Evolutionary conservation across 495 filamentous ascomycete species (phyloP).

Genomic region (Melanomma pulvis-pyrius): DNA sequence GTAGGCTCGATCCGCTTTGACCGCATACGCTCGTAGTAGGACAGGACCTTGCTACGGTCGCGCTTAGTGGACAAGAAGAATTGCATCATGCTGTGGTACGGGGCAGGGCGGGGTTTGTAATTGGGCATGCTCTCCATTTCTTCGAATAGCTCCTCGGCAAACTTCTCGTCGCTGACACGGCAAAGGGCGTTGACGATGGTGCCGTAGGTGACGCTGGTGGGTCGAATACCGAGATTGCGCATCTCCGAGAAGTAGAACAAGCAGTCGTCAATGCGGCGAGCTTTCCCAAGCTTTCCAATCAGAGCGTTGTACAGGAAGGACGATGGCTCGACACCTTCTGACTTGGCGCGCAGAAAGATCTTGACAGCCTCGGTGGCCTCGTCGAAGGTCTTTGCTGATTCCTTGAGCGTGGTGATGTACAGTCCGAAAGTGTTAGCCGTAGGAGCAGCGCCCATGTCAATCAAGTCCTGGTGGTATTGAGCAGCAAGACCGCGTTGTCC

Average conservation of each 20-base stretch:
- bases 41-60: slow-evolving; percentile 89
- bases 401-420: slow-evolving; percentile 97
- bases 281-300: slow-evolving; percentile 97
- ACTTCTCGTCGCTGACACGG: slow-evolving; percentile 95
- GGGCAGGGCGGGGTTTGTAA: slow-evolving; percentile 95
- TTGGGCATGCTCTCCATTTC: slow-evolving; percentile 99
- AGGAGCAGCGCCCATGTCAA: slow-evolving; percentile 82
- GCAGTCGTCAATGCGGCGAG: slow-evolving; percentile 95
- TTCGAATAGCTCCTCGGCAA: slow-evolving; percentile 96
- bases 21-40: slow-evolving; percentile 94
- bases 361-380: slow-evolving; percentile 95
- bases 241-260: slow-evolving; percentile 98
- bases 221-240: slow-evolving; percentile 87
- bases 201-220: slow-evolving; percentile 96
- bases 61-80: slow-evolving; percentile 98
- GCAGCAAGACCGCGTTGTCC: slow-evolving; percentile 78
- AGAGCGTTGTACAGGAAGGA: slow-evolving; percentile 98
- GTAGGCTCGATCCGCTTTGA: slow-evolving; percentile 85
- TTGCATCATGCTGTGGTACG: slow-evolving; percentile 99
- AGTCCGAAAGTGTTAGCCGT: slow-evolving; percentile 97
- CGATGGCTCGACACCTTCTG: slow-evolving; percentile 92
- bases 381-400: slow-evolving; percentile 94
- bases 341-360: slow-evolving; percentile 90
- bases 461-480: slow-evolving; percentile 86
- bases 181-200: slow-evolving; percentile 97